These are phyloP conservation scores for Dendrobium chrysotoxum DNA, from an alignment of 106 monocot species.

Conservation along the genomic window DNA sequence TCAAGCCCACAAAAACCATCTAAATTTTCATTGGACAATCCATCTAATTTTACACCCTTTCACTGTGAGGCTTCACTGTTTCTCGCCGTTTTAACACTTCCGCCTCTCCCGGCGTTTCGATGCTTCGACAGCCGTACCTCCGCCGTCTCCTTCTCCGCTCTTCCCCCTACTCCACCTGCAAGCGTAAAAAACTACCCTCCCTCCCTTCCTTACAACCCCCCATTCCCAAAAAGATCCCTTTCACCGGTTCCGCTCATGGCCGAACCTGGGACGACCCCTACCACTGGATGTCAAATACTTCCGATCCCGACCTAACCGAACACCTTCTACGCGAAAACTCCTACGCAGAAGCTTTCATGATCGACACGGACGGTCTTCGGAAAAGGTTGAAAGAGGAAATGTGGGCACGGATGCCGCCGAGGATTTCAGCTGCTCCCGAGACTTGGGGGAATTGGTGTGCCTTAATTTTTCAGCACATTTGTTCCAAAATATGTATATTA, in stretches of 20 bases:
- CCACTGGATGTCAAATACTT: conserved; percentile 82
- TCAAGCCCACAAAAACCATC: too few species aligned
- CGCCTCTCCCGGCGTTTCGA: neutral
- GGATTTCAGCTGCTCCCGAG: conserved; percentile 47
- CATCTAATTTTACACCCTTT: too few species aligned
- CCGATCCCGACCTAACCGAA: conserved; percentile 59
- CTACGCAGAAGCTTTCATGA: conserved; percentile 82
- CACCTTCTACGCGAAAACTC: conserved; percentile 59
- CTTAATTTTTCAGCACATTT: neutral
- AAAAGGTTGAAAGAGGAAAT: conserved; percentile 44
- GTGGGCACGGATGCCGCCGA: conserved; percentile 45
- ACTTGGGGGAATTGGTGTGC: conserved; percentile 68
- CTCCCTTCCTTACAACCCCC: conserved; percentile 29
- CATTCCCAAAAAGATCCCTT: conserved; percentile 61
- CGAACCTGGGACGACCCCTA: conserved; percentile 79
- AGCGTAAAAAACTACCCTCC: neutral
- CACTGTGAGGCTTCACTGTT: too few species aligned
- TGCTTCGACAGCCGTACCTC: neutral
- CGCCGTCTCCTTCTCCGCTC: conserved; percentile 1
- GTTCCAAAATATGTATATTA: neutral
- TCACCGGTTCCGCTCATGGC: conserved; percentile 62
- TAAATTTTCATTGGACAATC: too few species aligned
- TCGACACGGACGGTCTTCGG: conserved; percentile 45
- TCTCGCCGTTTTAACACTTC: too few species aligned
- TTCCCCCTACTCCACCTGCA: conserved; percentile 25